These are phyloP conservation scores for Sonneratia caseolaris DNA, from an alignment of 345 rosid species.

Conservation along the genomic window DNA sequence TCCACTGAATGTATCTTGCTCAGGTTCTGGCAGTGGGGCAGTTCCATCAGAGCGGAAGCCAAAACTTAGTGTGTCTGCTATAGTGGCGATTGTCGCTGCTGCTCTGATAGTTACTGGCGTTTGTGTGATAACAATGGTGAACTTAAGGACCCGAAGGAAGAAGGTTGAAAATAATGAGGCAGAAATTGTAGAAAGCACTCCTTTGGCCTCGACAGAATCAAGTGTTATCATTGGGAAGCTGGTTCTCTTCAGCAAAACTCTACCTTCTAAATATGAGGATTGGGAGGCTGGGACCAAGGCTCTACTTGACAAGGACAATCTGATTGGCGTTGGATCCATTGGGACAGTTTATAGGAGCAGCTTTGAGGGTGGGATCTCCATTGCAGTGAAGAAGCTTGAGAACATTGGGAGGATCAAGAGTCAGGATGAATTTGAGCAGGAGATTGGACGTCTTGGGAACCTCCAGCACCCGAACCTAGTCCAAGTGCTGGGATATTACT, in stretches of 20 bases:
- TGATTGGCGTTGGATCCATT: conserved; percentile 78
- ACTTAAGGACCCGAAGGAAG: conserved; percentile 56
- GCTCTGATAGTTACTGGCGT: conserved; percentile 77
- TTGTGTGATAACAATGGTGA: conserved; percentile 69
- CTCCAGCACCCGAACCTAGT: conserved; percentile 65
- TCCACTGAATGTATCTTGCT: conserved; percentile 58
- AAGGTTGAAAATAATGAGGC: conserved; percentile 37
- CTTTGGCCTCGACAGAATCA: conserved; percentile 59
- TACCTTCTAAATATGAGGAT: conserved; percentile 91
- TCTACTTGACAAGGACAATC: conserved; percentile 76
- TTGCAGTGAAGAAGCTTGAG: conserved; percentile 92
- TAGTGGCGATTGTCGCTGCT: conserved; percentile 76
- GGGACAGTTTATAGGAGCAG: conserved; percentile 75
- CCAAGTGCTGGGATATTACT: conserved; percentile 81
- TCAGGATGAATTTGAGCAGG: conserved; percentile 93
- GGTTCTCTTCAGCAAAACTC: conserved; percentile 83
- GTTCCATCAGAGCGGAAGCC: conserved; percentile 24
- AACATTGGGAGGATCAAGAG: conserved; percentile 73
- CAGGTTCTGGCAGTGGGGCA: conserved; percentile 21
- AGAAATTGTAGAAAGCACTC: conserved; percentile 61
- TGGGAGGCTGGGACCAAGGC: conserved; percentile 94
- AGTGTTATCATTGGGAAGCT: conserved; percentile 73
- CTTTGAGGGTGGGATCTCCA: conserved; percentile 82
- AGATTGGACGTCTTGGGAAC: conserved; percentile 65
- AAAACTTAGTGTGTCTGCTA: conserved; percentile 58